Conservation (phyloP, 2,329 filamentous ascomycete species). For the Aspergillus ochraceus region DNA sequence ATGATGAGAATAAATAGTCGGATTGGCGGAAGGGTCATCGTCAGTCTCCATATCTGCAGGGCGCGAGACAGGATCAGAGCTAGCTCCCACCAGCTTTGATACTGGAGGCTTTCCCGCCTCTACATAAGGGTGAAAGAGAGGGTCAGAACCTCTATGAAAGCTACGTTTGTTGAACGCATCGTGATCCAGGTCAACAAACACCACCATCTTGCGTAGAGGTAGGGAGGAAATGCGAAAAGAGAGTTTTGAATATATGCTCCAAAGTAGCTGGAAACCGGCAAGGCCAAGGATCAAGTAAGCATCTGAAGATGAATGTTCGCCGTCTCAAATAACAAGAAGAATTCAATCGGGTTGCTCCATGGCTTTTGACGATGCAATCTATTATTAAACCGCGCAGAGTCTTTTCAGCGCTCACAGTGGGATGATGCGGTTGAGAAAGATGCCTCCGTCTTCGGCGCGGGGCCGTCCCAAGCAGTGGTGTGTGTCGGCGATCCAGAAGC, state of each 20-base stretch:
- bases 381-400: background rate
- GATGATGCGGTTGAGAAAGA: conserved; percentile 29
- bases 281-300: background rate
- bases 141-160: conserved; percentile 13
- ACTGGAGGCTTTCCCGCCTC: conserved; percentile 24
- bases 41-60: conserved; percentile 15
- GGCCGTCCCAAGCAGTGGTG: conserved; percentile 15
- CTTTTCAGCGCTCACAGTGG: conserved; percentile 17
- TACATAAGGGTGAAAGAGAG: conserved; percentile 15
- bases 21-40: conserved; percentile 9
- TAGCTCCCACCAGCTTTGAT: conserved; percentile 19
- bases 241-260: conserved; percentile 5
- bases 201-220: conserved; percentile 44
- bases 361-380: background rate
- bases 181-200: conserved; percentile 48
- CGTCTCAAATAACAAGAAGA: background rate
- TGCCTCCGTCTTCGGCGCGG: conserved; percentile 29
- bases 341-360: conserved; percentile 13
- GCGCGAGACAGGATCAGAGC: conserved; percentile 9
- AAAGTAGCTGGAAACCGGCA: conserved; percentile 13
- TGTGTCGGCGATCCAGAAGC: conserved; percentile 18
- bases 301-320: conserved; percentile 15
- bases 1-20: background rate
- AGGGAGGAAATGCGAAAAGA: conserved; percentile 1
- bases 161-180: conserved; percentile 33